Base-by-base conservation (phyloP, 257 asterid species). In the Solanum neorickii region DNA sequence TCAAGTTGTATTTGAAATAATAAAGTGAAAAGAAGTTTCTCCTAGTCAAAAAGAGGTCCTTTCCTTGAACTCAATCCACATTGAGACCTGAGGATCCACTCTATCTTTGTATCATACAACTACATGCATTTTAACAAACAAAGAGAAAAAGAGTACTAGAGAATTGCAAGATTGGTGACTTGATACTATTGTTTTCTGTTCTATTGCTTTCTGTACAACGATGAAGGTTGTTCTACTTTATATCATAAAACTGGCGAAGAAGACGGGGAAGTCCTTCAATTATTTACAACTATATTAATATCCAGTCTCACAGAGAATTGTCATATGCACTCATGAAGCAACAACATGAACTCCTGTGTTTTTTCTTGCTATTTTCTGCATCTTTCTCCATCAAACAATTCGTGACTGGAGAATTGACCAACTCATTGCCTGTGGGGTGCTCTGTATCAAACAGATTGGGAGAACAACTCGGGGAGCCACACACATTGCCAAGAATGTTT, bases 321-420 rank as follows among this genome's bases (percentile, higher is more conserved):
- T 88, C 87, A 47, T 87, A 87, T 87, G 91, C 88, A 25, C 66
- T 80, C 44, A 86, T 65, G 85, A 90, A 89, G 83, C 87, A 89
- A 85, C 87, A 65, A 68, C 91, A 72, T 7, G 70, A 29, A 85
- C 83, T 85, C 87, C 70, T 83, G 35, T 41, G 68, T 25, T 83
- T 91, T 76, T 88, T 90, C 75, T 78, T 88, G 46, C 35, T 59
- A 83, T 72, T 90, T 86, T 23, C 86, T 46, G 37, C 83, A 56
- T 82, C 49, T 80, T 87, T 87, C 80, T 85, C 89, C 90, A 83
- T 88, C 88, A 91, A 87, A 90, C 82, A 83, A 84, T 87, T 88
- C 9, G 84, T 89, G 86, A 88, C 89, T 11, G 90, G 91, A 85
- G 92, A 73, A 74, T 90, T 87, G 83, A 49, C 88, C 2, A 37